These are phyloP conservation scores for Corniculantispora saksenae DNA, from an alignment of 2,329 filamentous ascomycete species.

Conservation along the genomic window DNA sequence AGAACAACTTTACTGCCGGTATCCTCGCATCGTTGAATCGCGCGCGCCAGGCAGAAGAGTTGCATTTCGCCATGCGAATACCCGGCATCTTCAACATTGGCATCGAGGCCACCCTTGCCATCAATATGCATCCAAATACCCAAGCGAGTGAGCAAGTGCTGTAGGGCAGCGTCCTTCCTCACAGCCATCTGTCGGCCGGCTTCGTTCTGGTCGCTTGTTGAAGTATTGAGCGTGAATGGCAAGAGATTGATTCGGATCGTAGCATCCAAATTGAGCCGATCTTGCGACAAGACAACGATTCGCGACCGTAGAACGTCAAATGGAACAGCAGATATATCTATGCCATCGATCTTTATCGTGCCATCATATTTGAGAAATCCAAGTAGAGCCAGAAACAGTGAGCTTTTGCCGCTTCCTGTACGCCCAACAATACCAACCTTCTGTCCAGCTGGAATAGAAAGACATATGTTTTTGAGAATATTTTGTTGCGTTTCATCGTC, in stretches of 20 bases:
- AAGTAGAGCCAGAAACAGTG: not conserved
- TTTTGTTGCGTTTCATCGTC: not conserved
- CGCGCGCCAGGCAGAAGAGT: not conserved
- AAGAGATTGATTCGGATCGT: not conserved
- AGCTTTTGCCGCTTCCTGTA: not conserved
- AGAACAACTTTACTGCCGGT: not conserved
- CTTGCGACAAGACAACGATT: not conserved
- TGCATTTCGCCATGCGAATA: not conserved
- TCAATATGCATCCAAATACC: not conserved
- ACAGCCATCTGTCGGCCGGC: too few relatives aligned
- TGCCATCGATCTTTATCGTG: not conserved
- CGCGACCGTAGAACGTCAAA: not conserved
- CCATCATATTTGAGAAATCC: not conserved
- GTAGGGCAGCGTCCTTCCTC: not conserved
- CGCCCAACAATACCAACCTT: not conserved
- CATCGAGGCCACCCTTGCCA: not conserved
- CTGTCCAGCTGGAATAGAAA: slow-evolving; percentile 1
- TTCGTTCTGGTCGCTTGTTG: too few relatives aligned
- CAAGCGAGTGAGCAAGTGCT: not conserved
- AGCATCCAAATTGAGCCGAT: not conserved
- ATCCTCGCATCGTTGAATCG: not conserved
- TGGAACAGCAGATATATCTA: not conserved
- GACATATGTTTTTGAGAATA: not conserved
- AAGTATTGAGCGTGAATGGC: not conserved
- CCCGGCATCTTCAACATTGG: not conserved